Evolutionary conservation across 768 basidiomycete species (phyloP).

Genomic region (Kwoniella bestiolae): DNA sequence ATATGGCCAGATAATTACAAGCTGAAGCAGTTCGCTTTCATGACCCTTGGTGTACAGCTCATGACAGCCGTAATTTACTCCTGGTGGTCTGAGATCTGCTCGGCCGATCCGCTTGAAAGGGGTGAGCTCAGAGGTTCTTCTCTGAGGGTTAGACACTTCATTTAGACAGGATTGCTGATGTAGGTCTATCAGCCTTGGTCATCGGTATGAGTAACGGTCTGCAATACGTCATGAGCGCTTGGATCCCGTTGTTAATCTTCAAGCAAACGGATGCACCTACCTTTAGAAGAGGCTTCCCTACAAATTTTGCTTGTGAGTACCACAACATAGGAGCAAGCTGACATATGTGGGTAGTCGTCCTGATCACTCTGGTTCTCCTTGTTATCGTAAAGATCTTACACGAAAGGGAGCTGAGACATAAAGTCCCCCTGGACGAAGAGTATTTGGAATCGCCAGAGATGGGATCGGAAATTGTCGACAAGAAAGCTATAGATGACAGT

Average conservation of each 20-base stretch:
- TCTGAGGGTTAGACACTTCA: not conserved
- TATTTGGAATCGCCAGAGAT: not conserved
- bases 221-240: constrained; percentile 14
- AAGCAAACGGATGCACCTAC: constrained; percentile 18
- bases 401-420: not conserved
- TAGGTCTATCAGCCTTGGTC: not conserved
- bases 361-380: constrained; percentile 6
- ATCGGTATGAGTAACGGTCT: constrained; percentile 9
- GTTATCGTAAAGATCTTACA: constrained; percentile 7
- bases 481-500: not conserved
- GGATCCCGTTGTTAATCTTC: constrained; percentile 20
- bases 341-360: not conserved
- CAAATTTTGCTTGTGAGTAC: constrained; percentile 14
- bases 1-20: constrained; percentile 6
- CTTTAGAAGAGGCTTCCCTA: constrained; percentile 17
- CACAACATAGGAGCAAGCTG: not conserved
- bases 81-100: constrained; percentile 15
- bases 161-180: not conserved
- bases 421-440: not conserved
- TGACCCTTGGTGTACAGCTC: constrained; percentile 9
- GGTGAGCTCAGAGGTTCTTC: not conserved
- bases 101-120: constrained; percentile 14
- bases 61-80: constrained; percentile 16
- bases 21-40: constrained; percentile 9
- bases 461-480: not conserved